These are phyloP conservation scores for Barnettozyma californica DNA, from an alignment of 805 yeast genomes.

Conservation along the genomic window DNA sequence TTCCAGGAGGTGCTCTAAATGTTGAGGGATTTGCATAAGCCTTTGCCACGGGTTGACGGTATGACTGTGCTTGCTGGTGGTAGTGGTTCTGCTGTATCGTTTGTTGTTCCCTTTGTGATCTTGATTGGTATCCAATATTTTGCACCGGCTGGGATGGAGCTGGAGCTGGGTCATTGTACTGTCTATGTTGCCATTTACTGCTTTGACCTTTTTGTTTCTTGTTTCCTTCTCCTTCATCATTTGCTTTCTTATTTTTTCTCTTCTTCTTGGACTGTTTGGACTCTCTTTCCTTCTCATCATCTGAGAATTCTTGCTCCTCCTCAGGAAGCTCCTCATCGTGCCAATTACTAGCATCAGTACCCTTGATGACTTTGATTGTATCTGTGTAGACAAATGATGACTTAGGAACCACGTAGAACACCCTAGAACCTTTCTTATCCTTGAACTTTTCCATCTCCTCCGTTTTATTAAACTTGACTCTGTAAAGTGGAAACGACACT, in stretches of 20 bases:
- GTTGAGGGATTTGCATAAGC: constrained; percentile 4
- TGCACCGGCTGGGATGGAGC: not conserved
- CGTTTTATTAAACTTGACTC: constrained; percentile 57
- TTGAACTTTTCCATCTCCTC: constrained; percentile 45
- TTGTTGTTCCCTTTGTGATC: constrained; percentile 23
- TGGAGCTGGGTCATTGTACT: not conserved
- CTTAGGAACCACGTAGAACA: constrained; percentile 73
- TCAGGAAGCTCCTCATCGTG: constrained; percentile 92
- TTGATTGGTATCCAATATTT: constrained; percentile 16
- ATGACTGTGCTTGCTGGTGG: constrained; percentile 2
- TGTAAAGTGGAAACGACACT: constrained; percentile 72
- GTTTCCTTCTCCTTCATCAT: not conserved
- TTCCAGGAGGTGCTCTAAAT: constrained; percentile 17
- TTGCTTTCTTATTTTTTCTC: constrained; percentile 2
- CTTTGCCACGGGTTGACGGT: not conserved
- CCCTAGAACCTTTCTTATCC: constrained; percentile 48
- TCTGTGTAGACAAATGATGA: constrained; percentile 79
- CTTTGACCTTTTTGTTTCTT: not conserved
- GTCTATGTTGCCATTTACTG: not conserved
- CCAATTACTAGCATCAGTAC: constrained; percentile 92
- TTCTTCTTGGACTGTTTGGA: constrained; percentile 52
- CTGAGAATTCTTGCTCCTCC: constrained; percentile 92
- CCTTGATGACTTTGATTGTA: constrained; percentile 62
- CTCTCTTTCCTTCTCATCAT: constrained; percentile 83
- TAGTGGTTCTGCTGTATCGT: no score